Evolutionary conservation across 192 early-diverging fungal genomes (phyloP).

Genomic region (Coemansia biformis): DNA sequence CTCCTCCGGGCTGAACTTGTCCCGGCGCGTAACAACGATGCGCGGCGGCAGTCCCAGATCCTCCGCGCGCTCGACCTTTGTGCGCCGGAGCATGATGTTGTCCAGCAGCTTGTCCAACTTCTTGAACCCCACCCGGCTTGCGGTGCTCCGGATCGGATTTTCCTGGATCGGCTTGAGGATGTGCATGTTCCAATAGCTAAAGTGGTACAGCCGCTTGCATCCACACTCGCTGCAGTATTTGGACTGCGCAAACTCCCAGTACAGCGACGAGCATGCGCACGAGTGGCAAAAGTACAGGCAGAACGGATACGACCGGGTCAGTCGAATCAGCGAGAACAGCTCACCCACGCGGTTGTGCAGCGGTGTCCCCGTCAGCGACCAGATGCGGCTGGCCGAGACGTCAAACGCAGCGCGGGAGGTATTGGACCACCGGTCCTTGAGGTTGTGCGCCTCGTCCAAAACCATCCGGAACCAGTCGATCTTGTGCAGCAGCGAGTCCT

Average conservation of each 20-base stretch:
- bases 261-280: slow-evolving; percentile 64
- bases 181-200: slow-evolving; percentile 87
- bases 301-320: slow-evolving; percentile 78
- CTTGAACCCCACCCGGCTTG: slow-evolving; percentile 57
- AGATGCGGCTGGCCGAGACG: slow-evolving; percentile 59
- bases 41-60: slow-evolving; percentile 86
- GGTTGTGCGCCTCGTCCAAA: slow-evolving; percentile 83
- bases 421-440: slow-evolving; percentile 80
- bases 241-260: slow-evolving; percentile 55
- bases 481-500: slow-evolving; percentile 62
- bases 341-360: slow-evolving; percentile 93
- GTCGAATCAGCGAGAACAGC: slow-evolving; percentile 84
- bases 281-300: slow-evolving; percentile 80
- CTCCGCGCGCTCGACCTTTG: slow-evolving; percentile 81
- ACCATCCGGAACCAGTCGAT: slow-evolving; percentile 81
- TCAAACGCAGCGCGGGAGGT: slow-evolving; percentile 82
- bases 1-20: slow-evolving; percentile 83
- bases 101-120: slow-evolving; percentile 75
- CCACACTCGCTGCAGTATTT: slow-evolving; percentile 58
- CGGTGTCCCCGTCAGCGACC: slow-evolving; percentile 88
- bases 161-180: slow-evolving; percentile 87
- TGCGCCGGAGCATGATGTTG: slow-evolving; percentile 83
- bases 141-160: slow-evolving; percentile 21
- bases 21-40: slow-evolving; percentile 70
- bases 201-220: slow-evolving; percentile 60